phyloP scores from a whole-genome alignment of 441 rosid genomes.

The Pelargonium fulgidum region DNA sequence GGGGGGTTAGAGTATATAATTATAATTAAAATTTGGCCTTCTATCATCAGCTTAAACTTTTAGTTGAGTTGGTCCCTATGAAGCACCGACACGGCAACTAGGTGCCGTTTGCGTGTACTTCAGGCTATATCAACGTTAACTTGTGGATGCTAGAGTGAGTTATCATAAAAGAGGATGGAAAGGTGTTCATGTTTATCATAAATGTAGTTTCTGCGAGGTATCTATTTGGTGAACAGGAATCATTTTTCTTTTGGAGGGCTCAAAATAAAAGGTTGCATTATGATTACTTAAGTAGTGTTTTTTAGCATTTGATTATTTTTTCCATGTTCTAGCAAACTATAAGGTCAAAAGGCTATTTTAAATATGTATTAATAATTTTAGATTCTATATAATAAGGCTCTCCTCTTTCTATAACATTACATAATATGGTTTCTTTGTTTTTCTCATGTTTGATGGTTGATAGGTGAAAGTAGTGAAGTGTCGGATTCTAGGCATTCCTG shows the following conservation, averaged over 20 bases:
- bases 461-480: constrained; percentile 62
- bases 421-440: not conserved
- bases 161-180: not conserved
- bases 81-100: too few relatives aligned
- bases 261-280: not conserved
- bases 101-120: too few relatives aligned
- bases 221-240: constrained; percentile 4
- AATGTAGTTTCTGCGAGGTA: not conserved
- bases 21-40: too few relatives aligned
- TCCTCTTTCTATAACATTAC: not conserved
- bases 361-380: too few relatives aligned
- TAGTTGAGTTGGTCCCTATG: too few relatives aligned
- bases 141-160: not conserved
- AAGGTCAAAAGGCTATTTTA: not conserved
- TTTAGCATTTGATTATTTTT: not conserved
- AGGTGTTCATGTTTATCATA: not conserved
- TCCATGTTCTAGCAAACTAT: not conserved
- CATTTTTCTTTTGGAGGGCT: not conserved
- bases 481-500: constrained; percentile 41
- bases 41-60: too few relatives aligned
- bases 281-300: not conserved
- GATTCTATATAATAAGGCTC: not conserved
- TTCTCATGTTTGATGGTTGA: constrained; percentile 10
- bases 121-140: not conserved
- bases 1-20: too few relatives aligned